Percentiles rank a stretch among this genome's conserved stretches.
Evolutionary conservation across 495 filamentous ascomycete genomes (phyloP).

Genomic region (Penicillium verhagenii): DNA sequence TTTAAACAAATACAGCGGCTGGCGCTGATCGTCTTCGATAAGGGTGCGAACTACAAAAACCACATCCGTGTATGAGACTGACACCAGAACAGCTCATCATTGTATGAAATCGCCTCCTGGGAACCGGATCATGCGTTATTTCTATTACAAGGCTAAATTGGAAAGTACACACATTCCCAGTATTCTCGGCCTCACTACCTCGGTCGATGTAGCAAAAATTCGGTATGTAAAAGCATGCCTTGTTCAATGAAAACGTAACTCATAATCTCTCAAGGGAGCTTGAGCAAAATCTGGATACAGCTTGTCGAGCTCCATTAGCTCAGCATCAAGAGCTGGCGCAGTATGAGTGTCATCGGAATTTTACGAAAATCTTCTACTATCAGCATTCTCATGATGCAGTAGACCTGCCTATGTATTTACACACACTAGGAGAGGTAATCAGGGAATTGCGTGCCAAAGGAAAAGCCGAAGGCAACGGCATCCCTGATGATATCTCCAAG

Average conservation of each 20-base stretch:
- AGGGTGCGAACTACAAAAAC: neutral
- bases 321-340: constrained; percentile 1
- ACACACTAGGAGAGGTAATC: neutral
- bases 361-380: constrained; percentile 3
- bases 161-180: neutral
- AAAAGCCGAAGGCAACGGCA: neutral
- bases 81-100: neutral
- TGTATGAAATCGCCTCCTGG: neutral
- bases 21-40: neutral
- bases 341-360: neutral
- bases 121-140: neutral
- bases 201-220: neutral
- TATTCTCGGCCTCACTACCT: neutral
- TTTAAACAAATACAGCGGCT: neutral
- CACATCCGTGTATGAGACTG: neutral
- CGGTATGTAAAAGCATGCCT: neutral
- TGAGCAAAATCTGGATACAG: constrained; percentile 4
- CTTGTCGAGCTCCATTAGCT: constrained; percentile 1
- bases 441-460: neutral
- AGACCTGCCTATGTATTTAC: neutral
- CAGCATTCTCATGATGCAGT: neutral
- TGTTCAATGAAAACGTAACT: neutral
- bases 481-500: neutral
- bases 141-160: neutral
- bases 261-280: constrained; percentile 2